Evolutionary conservation across 73 alveolate species (phyloP), one percentile per base, ranked within the genome.

Genomic region (Blepharisma stoltei): DNA sequence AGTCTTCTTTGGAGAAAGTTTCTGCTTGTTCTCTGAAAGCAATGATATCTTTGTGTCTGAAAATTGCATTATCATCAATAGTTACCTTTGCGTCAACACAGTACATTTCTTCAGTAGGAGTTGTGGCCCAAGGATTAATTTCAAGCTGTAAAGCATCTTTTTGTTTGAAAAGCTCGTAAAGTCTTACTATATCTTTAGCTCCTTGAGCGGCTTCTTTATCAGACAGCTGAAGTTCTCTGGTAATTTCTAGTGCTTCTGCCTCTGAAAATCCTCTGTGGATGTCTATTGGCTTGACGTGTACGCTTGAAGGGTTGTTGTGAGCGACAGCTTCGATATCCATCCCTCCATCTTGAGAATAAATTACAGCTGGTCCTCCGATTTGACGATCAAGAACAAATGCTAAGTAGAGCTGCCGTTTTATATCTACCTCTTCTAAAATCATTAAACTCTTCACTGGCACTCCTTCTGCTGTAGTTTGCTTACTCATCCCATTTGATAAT

Each of bases 81-180:
- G 83, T 90, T 23, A 90, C 84, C 76, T 90, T 90, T 43, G 97
- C 97, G 84, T 90, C 97, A n/a, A 90, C 87, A 47, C 93, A 83
- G 77, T 78, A 88, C 9, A 90, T 60, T 32, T 32, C 41, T 45
- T 55, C 86, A 25, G 53, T 67, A 21, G 95, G 94, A 73, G 91
- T 91, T n/a, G 85, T 79, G 23, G 95, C 95, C 97, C 94, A 90
- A 47, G 97, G 97, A 73, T 90, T 90, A 55, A 90, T 88, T 84
- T 90, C 97, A 55, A 90, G 84, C 73, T 88, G 67, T 60, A 89
- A 81, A n/a, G 97, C 92, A 81, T 90, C 97, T 48, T 80, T 54
- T 23, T 75, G 53, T 53, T 54, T 55, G 80, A 90, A 90, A 84
- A 88, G 76, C 37, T 88, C 65, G 67, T 90, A 90, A 7, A 90